Base-by-base conservation (phyloP, 805 yeast genomes). In the Kuraishia borneana region DNA sequence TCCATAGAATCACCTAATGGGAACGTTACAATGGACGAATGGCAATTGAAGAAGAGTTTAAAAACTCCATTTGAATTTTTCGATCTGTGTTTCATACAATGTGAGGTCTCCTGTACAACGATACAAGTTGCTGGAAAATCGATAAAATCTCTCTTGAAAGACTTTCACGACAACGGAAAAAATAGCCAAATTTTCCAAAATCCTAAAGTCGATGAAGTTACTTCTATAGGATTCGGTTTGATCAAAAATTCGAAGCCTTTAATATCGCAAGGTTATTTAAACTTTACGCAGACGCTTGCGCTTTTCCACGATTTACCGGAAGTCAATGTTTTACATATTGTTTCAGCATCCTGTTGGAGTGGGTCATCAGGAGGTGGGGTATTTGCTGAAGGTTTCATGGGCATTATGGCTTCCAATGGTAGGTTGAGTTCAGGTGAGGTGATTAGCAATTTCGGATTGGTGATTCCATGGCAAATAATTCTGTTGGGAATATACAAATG, bases 361-460 rank as follows among this genome's bases (percentile, higher is more conserved):
- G 73, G 73, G 2, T 65, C 72, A 3, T 61, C 69, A 1, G 73
- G 73, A 0, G 73, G 73, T 0, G 70, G 67, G 0, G 43, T 66
- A 3, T 55, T 63, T 29, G 20, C 28, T 2, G 47, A 45, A n/a
- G 40, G 48, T 10, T 41, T 67, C 8, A 33, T 62, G 6, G 73
- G 71, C 0, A 37, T 67, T 5, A 60, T 67, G 37, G 63, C 64
- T 34, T 61, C 68, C 30, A 67, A 67, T 42, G 71, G 51, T 3
- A 37, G 37, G 17, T 21, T 47, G 17, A 40, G 31, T 19, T 36
- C 34, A 2, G 53, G 53, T 5, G 47, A 42, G 21, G 39, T 45
- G 6, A 34, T 50, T 31, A 39, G 38, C 12, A 28, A 29, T 16
- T 36, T 49, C 21, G 42, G 37, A 16, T 29, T 45, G 33, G 45